A percentile compares a stretch with the other conserved stretches of the same genome.
phyloP scores from a whole-genome alignment of 345 rosid genomes.

The Passiflora organensis region DNA sequence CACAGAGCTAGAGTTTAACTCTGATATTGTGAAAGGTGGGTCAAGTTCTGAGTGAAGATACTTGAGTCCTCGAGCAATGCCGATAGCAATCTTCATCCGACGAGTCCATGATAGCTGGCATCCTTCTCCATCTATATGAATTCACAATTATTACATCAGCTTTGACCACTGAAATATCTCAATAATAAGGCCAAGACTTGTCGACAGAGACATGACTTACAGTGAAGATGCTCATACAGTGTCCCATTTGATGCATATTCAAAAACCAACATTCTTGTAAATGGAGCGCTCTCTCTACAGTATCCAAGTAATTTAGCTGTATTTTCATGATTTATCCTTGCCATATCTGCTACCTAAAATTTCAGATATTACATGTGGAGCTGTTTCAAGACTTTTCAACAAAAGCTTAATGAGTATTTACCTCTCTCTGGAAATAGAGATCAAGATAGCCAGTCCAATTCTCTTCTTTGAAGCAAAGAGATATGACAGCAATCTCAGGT shows the following conservation, averaged over 20 bases:
- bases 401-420: constrained; percentile 20
- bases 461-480: constrained; percentile 81
- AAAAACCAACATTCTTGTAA: constrained; percentile 88
- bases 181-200: constrained; percentile 5
- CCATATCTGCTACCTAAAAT: constrained; percentile 91
- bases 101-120: constrained; percentile 80
- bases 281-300: constrained; percentile 75
- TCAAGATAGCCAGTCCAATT: constrained; percentile 91
- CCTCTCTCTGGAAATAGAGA: constrained; percentile 95
- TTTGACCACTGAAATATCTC: constrained; percentile 8
- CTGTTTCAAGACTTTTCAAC: background rate
- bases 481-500: constrained; percentile 92
- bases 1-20: constrained; percentile 79
- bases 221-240: constrained; percentile 87
- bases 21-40: constrained; percentile 88
- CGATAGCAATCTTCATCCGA: constrained; percentile 80
- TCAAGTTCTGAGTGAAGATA: constrained; percentile 84
- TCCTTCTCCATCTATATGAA: constrained; percentile 77
- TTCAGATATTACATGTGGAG: constrained; percentile 1
- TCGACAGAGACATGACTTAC: constrained; percentile 29
- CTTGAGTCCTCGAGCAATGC: constrained; percentile 85
- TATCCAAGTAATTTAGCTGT: constrained; percentile 80
- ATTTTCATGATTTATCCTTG: constrained; percentile 78
- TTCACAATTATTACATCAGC: constrained; percentile 11
- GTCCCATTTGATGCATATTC: constrained; percentile 97